Conservation (phyloP, 352 stramenopile species). For the Phytophthora megakarya region DNA sequence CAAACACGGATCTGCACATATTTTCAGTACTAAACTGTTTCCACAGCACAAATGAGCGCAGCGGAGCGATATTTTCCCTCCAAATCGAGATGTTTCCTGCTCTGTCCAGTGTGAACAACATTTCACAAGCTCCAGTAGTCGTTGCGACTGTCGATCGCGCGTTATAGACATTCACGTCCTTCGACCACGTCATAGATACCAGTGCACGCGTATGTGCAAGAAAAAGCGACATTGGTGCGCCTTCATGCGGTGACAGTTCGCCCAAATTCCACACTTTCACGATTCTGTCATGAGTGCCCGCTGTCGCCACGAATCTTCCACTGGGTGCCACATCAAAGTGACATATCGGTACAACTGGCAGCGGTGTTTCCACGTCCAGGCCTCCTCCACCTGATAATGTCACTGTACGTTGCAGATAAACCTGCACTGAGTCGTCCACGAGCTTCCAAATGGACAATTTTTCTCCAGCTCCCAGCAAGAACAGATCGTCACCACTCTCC, state of each 20-base stretch:
- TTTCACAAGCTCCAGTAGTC: conserved; percentile 45
- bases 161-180: conserved; percentile 60
- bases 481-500: conserved; percentile 67
- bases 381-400: conserved; percentile 30
- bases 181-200: conserved; percentile 57
- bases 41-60: conserved; percentile 72
- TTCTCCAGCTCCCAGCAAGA: conserved; percentile 71
- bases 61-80: conserved; percentile 58
- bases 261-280: conserved; percentile 73
- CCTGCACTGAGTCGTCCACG: conserved; percentile 74
- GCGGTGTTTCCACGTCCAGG: not conserved
- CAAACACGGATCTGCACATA: conserved; percentile 28
- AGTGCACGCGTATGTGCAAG: conserved; percentile 68
- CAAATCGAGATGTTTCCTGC: conserved; percentile 74
- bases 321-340: conserved; percentile 72
- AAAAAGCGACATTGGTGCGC: conserved; percentile 59
- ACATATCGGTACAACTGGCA: conserved; percentile 32
- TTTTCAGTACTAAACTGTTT: conserved; percentile 57
- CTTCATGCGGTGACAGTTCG: conserved; percentile 56
- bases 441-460: conserved; percentile 85
- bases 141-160: conserved; percentile 28
- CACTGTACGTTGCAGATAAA: conserved; percentile 82
- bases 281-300: conserved; percentile 61
- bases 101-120: conserved; percentile 79
- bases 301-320: conserved; percentile 67